These are phyloP conservation scores for Penicillium taxi DNA, from an alignment of 495 filamentous ascomycete species.

Conservation along the genomic window DNA sequence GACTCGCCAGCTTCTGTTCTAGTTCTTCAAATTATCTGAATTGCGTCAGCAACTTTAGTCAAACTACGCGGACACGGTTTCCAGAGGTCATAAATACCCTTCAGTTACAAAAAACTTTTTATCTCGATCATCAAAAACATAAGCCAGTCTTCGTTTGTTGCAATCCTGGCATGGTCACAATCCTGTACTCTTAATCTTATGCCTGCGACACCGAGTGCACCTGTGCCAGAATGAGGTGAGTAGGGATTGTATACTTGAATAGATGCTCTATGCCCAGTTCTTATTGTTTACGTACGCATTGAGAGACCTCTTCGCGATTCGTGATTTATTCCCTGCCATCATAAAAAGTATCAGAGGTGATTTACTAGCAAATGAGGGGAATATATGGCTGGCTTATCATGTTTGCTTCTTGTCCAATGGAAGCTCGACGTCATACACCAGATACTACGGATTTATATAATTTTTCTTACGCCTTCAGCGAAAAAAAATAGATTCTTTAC, in stretches of 20 bases:
- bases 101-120: slow-evolving; percentile 38
- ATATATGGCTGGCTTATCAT: too few relatives aligned
- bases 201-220: slow-evolving; percentile 37
- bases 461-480: too few relatives aligned
- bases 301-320: slow-evolving; percentile 30
- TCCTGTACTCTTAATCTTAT: slow-evolving; percentile 41
- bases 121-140: slow-evolving; percentile 33
- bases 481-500: too few relatives aligned
- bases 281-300: slow-evolving; percentile 26
- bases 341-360: too few relatives aligned
- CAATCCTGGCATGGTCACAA: slow-evolving; percentile 36
- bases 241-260: not conserved
- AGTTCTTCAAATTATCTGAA: slow-evolving; percentile 33
- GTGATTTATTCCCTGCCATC: slow-evolving; percentile 16
- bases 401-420: too few relatives aligned
- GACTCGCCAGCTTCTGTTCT: slow-evolving; percentile 23
- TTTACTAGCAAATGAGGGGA: too few relatives aligned
- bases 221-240: slow-evolving; percentile 14
- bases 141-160: slow-evolving; percentile 35
- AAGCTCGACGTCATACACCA: too few relatives aligned
- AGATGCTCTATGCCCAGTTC: not conserved
- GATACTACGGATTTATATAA: too few relatives aligned
- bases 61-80: not conserved
- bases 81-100: slow-evolving; percentile 16
- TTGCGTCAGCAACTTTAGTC: not conserved